Conservation (phyloP, 345 rosid genomes). For the Firmiana major region DNA sequence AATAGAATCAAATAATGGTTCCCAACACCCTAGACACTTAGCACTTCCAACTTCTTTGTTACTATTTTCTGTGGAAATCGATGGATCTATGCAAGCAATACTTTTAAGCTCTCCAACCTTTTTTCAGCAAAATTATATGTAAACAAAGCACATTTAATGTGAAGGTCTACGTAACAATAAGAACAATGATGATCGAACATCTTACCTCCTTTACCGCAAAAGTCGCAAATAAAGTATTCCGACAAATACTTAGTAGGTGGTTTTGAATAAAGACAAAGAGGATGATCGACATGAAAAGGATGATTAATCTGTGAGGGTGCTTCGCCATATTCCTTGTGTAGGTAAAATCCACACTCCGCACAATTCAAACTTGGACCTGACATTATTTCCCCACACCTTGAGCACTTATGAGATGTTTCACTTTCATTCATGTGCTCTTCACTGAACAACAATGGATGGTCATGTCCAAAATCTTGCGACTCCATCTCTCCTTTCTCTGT, state of each 20-base stretch:
- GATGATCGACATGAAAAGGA: background rate
- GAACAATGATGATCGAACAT: background rate
- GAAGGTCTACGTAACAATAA: background rate
- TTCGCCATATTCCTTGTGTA: background rate
- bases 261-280: background rate
- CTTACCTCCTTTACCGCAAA: background rate
- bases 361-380: background rate
- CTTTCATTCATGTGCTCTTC: background rate
- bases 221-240: background rate
- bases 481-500: background rate
- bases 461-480: background rate
- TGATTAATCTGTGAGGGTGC: constrained; percentile 4
- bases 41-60: background rate
- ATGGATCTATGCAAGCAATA: background rate
- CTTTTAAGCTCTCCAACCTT: background rate
- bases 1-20: background rate
- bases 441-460: background rate
- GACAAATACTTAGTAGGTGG: background rate
- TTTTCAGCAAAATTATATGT: background rate
- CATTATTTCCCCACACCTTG: background rate
- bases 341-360: background rate
- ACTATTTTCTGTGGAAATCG: background rate
- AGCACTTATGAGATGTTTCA: background rate
- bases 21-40: background rate
- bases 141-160: constrained; percentile 1